Evolutionary conservation across 768 basidiomycete genomes (phyloP).

Genomic region (Daedaleopsis sinensis): DNA sequence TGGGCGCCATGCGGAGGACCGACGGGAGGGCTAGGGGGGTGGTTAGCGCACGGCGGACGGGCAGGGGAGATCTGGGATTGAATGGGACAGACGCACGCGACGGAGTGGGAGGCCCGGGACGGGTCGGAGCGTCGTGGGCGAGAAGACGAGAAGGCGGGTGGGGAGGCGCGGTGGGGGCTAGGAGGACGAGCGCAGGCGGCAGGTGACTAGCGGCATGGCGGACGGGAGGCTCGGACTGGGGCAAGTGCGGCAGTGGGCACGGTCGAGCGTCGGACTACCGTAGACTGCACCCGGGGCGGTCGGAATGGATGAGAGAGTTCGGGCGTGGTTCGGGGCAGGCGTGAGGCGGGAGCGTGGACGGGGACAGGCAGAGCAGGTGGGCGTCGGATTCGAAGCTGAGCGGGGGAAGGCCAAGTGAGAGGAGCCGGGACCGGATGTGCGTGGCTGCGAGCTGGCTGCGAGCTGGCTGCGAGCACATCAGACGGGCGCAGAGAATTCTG

Average conservation of each 20-base stretch:
- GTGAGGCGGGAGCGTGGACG: conserved; percentile 6
- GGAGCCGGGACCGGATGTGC: conserved; percentile 18
- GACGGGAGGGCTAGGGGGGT: conserved; percentile 2
- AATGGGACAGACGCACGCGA: no score
- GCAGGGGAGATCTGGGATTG: not conserved
- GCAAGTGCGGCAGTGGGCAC: not conserved
- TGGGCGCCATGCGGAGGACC: conserved; percentile 12
- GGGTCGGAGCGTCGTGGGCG: not conserved
- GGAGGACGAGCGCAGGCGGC: not conserved
- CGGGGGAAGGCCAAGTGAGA: not conserved
- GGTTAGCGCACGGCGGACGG: not conserved
- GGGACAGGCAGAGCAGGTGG: conserved; percentile 9
- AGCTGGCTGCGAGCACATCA: conserved; percentile 3
- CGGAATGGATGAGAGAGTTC: not conserved
- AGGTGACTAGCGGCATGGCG: not conserved
- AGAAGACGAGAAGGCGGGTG: not conserved
- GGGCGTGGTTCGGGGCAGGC: not conserved
- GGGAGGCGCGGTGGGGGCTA: not conserved
- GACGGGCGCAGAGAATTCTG: conserved; percentile 10
- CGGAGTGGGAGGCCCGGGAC: not conserved
- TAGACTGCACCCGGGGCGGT: conserved; percentile 3
- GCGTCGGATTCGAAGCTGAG: not conserved
- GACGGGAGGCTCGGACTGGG: conserved; percentile 6
- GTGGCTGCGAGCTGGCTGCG: no score
- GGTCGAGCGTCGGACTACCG: no score